Base-by-base conservation (phyloP, 2,329 filamentous ascomycete species). In the Aspergillus sp. region DNA sequence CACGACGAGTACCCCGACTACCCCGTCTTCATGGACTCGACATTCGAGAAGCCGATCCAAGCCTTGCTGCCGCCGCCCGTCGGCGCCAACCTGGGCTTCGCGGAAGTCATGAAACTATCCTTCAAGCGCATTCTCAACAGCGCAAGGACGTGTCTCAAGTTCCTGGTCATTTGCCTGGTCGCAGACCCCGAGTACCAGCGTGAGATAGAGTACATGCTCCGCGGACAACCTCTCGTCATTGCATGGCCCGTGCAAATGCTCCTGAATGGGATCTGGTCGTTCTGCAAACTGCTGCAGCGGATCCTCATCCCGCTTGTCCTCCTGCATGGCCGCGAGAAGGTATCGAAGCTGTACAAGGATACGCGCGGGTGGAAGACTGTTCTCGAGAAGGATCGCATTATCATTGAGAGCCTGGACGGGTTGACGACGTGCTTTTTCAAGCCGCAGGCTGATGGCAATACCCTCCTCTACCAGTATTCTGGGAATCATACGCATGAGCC, bases 181-280 rank as follows among this genome's bases (percentile, higher is more conserved):
- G 82, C 82, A 3, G 82, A 84, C 66, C 77, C 80, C 0, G 82
- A 84, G 63, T 83, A 80, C 61, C 79, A 83, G 64, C 74, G 81
- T 61, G 82, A 84, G 60, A 70, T 84, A 43, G 76, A 80, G 59
- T 65, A 60, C 78, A 79, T 66, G 76, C 77, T 60, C 71, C 81
- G 57, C 65, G 71, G 54, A 63, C 50, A 74, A 76, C 45, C 76
- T 58, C 60, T 19, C 54, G 76, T 49, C 31, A 81, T 25, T 71
- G 73, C 15, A 68, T 71, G 54, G 31, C 77, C 77, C 7, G 64
- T 69, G 2, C 76, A 72, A 0, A 76, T 80, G 51, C n/a, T 79
- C 15, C 66, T 82, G 3, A 82, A 79, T 31, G 69, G 75, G 28
- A 60, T 83, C 4, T 84, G 82, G 82, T 76, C 78, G 7, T 82